Evolutionary conservation across 768 basidiomycete species (phyloP), one percentile per base, ranked within the genome.

Genomic region (Cyclocybe cylindracea): DNA sequence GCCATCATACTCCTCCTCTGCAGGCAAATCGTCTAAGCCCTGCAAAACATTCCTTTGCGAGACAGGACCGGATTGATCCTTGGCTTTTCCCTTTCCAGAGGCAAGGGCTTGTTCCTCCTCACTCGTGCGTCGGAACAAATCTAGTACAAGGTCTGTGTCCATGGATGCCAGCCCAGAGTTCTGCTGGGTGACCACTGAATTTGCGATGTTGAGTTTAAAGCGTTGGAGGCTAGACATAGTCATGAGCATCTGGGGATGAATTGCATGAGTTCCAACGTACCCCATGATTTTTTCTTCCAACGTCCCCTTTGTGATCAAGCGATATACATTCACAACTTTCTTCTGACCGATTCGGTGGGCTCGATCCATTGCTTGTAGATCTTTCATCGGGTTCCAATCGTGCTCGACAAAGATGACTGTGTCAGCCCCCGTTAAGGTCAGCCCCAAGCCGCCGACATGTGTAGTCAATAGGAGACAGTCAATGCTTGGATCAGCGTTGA

Each of bases 311-410:
- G 95, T 98, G 60, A 99, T 93, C 46, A 99, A 73, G 11, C 97
- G 88, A 72, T 99, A 99, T 5, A 99, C 97, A 60, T 98, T 98
- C 29, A 99, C 97, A 10, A 98, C 96, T 69, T 94, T 94, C 78
- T 97, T 98, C 73, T 99, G 97, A 5, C 97, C 97, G 35, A 98
- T 87, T 48, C 97, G 87, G 71, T 98, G 97, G 1, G 97, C 97
- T 51, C 97, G 83, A 66, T 99, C 97, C 97, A 99, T 99, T 7
- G 97, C 97, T 65, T 99, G 97, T 5, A 98, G 73, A 74, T 99
- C 97, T 69, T 98, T 98, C 94, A 96, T 97, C 6, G 97, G 97
- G 67, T 99, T 99, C 97, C 97, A 99, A 67, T 99, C 97, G 62
- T 99, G 97, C 66, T 99, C 97, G 46, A 99, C 93, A 62, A 99